Percentiles rank a stretch among this genome's conserved stretches.
phyloP scores from a whole-genome alignment of 371 early-diverging fungal species.

The Lichtheimia hyalospora region DNA sequence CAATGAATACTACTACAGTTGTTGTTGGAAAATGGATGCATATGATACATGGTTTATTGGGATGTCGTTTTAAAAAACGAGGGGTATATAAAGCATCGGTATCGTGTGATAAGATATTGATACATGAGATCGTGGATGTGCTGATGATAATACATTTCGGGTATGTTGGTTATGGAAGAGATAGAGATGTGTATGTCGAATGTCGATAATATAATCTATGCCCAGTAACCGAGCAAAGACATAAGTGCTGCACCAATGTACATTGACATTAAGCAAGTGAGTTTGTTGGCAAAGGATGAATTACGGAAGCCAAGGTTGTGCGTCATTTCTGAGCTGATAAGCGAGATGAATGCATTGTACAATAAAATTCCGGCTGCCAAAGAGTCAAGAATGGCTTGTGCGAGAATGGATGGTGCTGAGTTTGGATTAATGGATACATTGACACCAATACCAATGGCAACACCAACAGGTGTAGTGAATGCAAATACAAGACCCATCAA shows the following conservation, averaged over 20 bases:
- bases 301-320: constrained; percentile 19
- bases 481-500: constrained; percentile 50
- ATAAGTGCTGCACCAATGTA: constrained; percentile 65
- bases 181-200: too few species aligned
- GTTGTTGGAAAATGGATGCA: neutral
- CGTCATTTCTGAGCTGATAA: constrained; percentile 34
- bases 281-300: constrained; percentile 6
- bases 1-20: neutral
- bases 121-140: constrained; percentile 1
- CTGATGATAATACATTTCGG: too few species aligned
- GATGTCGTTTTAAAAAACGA: neutral
- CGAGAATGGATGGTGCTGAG: constrained; percentile 34
- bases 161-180: too few species aligned
- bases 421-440: constrained; percentile 49
- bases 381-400: constrained; percentile 50
- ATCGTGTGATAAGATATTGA: neutral
- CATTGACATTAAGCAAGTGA: constrained; percentile 22
- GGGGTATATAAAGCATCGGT: neutral
- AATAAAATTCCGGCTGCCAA: constrained; percentile 53
- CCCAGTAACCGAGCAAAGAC: constrained; percentile 73
- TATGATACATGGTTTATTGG: neutral
- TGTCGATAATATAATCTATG: constrained; percentile 26
- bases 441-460: constrained; percentile 59
- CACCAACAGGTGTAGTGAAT: constrained; percentile 64
- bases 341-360: constrained; percentile 45